These are phyloP conservation scores for Colletotrichum navitas DNA, from an alignment of 2,329 filamentous ascomycete species.

Conservation along the genomic window DNA sequence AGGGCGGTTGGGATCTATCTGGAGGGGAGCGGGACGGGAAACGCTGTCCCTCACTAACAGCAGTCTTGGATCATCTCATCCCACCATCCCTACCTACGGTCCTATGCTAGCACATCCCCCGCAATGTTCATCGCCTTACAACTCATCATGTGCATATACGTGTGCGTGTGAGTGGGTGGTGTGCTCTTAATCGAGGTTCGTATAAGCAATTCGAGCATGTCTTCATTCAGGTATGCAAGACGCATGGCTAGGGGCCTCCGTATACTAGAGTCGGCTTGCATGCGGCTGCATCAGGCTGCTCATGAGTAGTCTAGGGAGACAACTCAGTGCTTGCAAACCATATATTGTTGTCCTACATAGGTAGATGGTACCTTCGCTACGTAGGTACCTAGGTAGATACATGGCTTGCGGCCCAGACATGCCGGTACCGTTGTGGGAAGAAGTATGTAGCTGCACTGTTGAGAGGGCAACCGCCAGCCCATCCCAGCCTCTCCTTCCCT, in stretches of 20 bases:
- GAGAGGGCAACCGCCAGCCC: slow-evolving; percentile 7
- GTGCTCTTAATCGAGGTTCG: not conserved
- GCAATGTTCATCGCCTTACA: not conserved
- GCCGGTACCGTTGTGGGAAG: not conserved
- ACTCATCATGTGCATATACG: not conserved
- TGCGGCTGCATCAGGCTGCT: not conserved
- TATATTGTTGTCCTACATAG: too few relatives aligned
- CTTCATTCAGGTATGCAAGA: not conserved
- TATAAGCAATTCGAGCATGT: slow-evolving; percentile 2
- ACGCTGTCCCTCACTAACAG: too few relatives aligned
- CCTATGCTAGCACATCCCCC: slow-evolving; percentile 1
- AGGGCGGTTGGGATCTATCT: not conserved
- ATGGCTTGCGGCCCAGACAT: slow-evolving; percentile 1
- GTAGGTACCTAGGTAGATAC: too few relatives aligned
- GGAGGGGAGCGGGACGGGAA: too few relatives aligned
- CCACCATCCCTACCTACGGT: not conserved
- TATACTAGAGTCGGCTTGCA: not conserved
- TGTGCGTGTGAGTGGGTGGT: not conserved
- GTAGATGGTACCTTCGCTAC: not conserved
- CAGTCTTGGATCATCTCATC: not conserved
- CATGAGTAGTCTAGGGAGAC: too few relatives aligned
- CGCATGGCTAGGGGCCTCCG: not conserved
- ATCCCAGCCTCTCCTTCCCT: not conserved
- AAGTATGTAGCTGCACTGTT: not conserved
- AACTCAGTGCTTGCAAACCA: not conserved